Base-by-base conservation (phyloP, 345 rosid genomes). In the Citrus cavaleriei region DNA sequence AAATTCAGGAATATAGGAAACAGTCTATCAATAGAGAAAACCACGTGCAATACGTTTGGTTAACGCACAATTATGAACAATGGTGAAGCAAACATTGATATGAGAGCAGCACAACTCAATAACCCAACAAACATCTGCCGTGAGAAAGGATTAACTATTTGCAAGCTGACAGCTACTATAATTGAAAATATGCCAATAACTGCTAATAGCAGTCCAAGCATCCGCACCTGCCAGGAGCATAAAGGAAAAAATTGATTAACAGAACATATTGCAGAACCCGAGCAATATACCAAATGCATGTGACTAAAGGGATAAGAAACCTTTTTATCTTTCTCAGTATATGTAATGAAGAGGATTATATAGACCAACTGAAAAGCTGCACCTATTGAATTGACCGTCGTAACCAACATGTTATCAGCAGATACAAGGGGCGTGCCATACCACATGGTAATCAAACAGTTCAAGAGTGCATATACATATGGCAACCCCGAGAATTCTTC, bases 51-150 rank as follows among this genome's bases (percentile, higher is more conserved):
- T 55, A 70, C 16, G 6, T 30, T 55, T 27, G 27, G 76, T 37
- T 34, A 57, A 85, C 98, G 88, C 81, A 95, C 98, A 30, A 95
- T 92, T 78, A 95, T 86, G 84, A 93, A 87, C 87, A 95, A 85
- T 0, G 98, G 98, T 21, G 98, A 95, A 8, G 97, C 98, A 73
- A 90, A 92, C 98, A 95, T 95, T 42, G 94, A 91, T 63, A 93
- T 81, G 75, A 95, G 97, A 88, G 95, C 85, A 79, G 72, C 85
- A 61, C 89, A 79, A 65, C 97, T 93, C 85, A 95, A 68, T 30
- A 81, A 51, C 49, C 98, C 98, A 34, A 93, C 92, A 62, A 83
- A 61, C 34, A 88, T 79, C 89, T 85, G 78, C 27, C 98, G 85
- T 14, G 67, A 54, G 59, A 71, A 22, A 67, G 18, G 10, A 49